phyloP scores from a whole-genome alignment of 345 rosid species.

The Aurinia saxatilis region DNA sequence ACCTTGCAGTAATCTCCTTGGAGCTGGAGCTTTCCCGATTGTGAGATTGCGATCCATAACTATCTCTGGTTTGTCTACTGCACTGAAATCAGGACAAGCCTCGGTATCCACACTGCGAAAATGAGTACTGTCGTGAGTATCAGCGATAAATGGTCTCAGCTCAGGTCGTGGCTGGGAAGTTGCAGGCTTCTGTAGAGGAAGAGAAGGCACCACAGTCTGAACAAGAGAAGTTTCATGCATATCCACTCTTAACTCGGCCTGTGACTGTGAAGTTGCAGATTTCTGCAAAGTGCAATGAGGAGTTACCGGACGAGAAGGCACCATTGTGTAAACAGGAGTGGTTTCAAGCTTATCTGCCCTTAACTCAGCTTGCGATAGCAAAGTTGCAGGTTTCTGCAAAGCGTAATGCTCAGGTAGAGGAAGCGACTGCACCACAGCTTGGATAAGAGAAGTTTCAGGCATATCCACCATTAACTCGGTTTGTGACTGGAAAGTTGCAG shows the following conservation, averaged over 20 bases:
- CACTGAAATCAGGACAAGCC: constrained; percentile 15
- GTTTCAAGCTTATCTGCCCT: not conserved
- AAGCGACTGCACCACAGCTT: constrained; percentile 30
- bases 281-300: constrained; percentile 13
- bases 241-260: constrained; percentile 25
- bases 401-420: constrained; percentile 8
- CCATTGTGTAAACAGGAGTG: not conserved
- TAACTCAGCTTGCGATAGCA: too few species aligned
- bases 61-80: constrained; percentile 36
- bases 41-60: not conserved
- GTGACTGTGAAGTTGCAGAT: constrained; percentile 29
- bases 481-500: constrained; percentile 31
- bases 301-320: constrained; percentile 32
- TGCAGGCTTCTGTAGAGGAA: constrained; percentile 25
- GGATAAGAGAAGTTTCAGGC: constrained; percentile 2
- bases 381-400: not conserved
- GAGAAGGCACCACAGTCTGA: constrained; percentile 30
- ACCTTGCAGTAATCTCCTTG: constrained; percentile 6
- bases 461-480: constrained; percentile 21
- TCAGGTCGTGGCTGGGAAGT: constrained; percentile 25
- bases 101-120: constrained; percentile 27
- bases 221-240: constrained; percentile 4
- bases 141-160: constrained; percentile 21
- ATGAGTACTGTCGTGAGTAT: constrained; percentile 5
- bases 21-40: constrained; percentile 21